These are phyloP conservation scores for Patellaria atrata DNA, from an alignment of 495 filamentous ascomycete genomes.

Conservation along the genomic window DNA sequence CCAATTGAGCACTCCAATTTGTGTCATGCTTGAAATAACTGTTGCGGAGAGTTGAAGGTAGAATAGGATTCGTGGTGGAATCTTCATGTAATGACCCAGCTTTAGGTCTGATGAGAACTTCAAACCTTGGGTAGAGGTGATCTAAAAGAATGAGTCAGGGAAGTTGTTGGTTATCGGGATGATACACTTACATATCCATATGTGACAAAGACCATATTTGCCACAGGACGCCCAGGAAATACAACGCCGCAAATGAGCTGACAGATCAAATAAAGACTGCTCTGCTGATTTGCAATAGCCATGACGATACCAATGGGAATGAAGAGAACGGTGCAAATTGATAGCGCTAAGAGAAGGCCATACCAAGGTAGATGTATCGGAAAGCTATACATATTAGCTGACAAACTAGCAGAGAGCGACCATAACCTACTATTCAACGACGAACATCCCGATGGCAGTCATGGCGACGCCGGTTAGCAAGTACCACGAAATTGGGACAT, in stretches of 20 bases:
- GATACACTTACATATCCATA: constrained; percentile 40
- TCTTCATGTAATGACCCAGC: constrained; percentile 87
- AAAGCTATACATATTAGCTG: constrained; percentile 35
- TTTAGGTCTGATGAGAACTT: constrained; percentile 81
- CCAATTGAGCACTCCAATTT: constrained; percentile 77
- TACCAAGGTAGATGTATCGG: constrained; percentile 64
- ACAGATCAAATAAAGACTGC: constrained; percentile 66
- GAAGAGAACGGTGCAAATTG: constrained; percentile 57
- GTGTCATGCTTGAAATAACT: constrained; percentile 60
- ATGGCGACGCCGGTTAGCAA: constrained; percentile 51
- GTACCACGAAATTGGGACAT: constrained; percentile 71
- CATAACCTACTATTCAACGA: constrained; percentile 56
- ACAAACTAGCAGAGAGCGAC: neutral
- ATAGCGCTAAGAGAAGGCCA: constrained; percentile 59
- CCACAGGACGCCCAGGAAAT: constrained; percentile 69
- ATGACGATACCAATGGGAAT: constrained; percentile 74
- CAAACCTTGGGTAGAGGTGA: constrained; percentile 67
- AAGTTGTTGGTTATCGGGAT: neutral
- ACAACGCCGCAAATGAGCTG: constrained; percentile 65
- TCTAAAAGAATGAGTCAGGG: constrained; percentile 40
- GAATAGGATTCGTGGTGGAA: constrained; percentile 70
- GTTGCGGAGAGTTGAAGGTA: constrained; percentile 69
- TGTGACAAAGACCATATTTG: constrained; percentile 81
- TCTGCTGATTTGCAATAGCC: constrained; percentile 75
- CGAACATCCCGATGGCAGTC: constrained; percentile 61